phyloP scores from a whole-genome alignment of 345 rosid genomes.

The Citrus cavaleriei region DNA sequence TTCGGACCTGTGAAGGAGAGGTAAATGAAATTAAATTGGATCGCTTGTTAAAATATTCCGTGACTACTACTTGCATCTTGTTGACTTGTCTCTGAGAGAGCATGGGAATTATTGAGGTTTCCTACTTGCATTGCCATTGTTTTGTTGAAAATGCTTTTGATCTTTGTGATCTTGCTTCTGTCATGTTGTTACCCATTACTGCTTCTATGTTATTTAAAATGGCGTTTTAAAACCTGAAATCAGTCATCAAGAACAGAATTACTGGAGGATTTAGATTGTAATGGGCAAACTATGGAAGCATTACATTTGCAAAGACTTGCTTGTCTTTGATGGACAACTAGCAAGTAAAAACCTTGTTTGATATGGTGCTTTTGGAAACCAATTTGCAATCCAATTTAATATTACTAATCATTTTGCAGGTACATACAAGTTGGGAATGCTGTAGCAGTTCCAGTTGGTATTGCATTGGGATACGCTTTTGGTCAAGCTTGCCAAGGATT shows the following conservation, averaged over 20 bases:
- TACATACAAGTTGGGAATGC: no score
- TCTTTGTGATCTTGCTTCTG: background rate
- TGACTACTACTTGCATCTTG: background rate
- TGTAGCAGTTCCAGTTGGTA: no score
- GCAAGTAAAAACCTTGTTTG: no score
- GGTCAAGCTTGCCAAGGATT: conserved; percentile 23
- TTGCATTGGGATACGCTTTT: no score
- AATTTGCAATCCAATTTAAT: no score
- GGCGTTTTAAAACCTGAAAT: background rate
- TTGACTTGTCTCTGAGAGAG: background rate
- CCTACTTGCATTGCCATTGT: background rate
- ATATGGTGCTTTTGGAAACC: no score
- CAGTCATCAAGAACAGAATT: background rate
- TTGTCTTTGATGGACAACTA: background rate
- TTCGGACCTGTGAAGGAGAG: conserved; percentile 36
- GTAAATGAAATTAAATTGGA: conserved; percentile 15
- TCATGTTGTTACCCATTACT: background rate
- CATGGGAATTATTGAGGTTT: background rate
- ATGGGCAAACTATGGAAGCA: background rate
- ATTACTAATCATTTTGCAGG: no score
- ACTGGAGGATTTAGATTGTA: background rate
- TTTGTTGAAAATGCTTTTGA: background rate
- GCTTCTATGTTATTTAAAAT: background rate
- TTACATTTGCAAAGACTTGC: background rate
- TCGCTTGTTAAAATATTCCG: background rate